Conservation (phyloP, 495 filamentous ascomycete species). For the Aspergillus baeticus region DNA sequence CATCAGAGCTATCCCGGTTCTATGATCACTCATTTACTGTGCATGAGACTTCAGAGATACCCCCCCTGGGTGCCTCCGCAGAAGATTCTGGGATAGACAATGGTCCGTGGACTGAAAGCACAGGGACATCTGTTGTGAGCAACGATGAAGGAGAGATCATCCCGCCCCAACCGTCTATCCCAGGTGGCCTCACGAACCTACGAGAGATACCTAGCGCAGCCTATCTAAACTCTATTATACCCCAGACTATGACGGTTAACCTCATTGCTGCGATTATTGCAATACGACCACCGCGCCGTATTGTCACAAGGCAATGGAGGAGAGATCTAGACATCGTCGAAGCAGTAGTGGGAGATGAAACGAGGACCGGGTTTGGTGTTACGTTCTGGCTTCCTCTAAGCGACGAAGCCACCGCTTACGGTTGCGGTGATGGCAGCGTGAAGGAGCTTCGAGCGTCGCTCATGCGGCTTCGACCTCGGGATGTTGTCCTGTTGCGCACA, state of each 20-base stretch:
- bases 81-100: constrained; percentile 29
- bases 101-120: constrained; percentile 24
- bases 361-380: constrained; percentile 73
- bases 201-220: constrained; percentile 65
- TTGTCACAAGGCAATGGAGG: constrained; percentile 50
- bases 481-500: constrained; percentile 73
- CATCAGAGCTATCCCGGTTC: constrained; percentile 56
- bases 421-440: constrained; percentile 22
- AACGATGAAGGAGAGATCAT: constrained; percentile 11
- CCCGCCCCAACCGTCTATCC: constrained; percentile 15
- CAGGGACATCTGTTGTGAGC: constrained; percentile 18
- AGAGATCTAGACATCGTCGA: constrained; percentile 64
- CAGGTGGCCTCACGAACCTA: constrained; percentile 57
- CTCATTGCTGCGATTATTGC: constrained; percentile 76
- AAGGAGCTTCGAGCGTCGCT: constrained; percentile 44
- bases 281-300: constrained; percentile 61
- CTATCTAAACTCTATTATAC: constrained; percentile 67
- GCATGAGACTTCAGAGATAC: constrained; percentile 49
- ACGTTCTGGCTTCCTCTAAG: constrained; percentile 72
- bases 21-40: constrained; percentile 71
- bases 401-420: constrained; percentile 18
- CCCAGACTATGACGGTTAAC: constrained; percentile 78
- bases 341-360: constrained; percentile 83
- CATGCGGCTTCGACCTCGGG: constrained; percentile 56
- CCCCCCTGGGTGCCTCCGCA: constrained; percentile 15